Conservation (phyloP, 73 alveolate species). For the Blepharisma japonicum region DNA sequence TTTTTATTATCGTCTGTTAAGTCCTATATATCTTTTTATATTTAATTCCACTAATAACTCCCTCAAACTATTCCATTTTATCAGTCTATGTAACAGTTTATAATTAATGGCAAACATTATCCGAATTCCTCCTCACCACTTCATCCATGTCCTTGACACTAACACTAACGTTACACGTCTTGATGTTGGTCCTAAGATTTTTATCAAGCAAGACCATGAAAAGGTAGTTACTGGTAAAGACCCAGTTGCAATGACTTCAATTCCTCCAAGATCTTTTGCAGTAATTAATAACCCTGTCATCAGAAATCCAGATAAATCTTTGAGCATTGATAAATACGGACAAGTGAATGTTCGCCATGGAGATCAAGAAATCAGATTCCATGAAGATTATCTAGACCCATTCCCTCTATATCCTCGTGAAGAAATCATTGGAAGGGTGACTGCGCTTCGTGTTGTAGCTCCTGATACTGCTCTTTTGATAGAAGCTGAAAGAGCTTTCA, state of each 20-base stretch:
- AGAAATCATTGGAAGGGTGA: slow-evolving; percentile 38
- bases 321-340: slow-evolving; percentile 61
- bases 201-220: slow-evolving; percentile 48
- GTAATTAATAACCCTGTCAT: slow-evolving; percentile 71
- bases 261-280: slow-evolving; percentile 59
- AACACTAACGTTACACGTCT: slow-evolving; percentile 62
- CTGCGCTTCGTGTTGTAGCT: slow-evolving; percentile 55
- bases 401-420: slow-evolving; percentile 85
- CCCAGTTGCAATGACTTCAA: slow-evolving; percentile 56
- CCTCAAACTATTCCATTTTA: too few relatives aligned
- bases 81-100: background rate
- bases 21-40: too few relatives aligned
- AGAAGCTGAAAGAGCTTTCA: slow-evolving; percentile 69
- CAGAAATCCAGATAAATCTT: slow-evolving; percentile 53
- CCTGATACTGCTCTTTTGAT: slow-evolving; percentile 61
- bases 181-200: slow-evolving; percentile 42
- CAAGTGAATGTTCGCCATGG: slow-evolving; percentile 73
- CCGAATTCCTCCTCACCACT: slow-evolving; percentile 68
- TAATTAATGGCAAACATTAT: slow-evolving; percentile 27
- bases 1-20: too few relatives aligned
- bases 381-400: slow-evolving; percentile 65
- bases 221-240: slow-evolving; percentile 58
- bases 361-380: slow-evolving; percentile 72
- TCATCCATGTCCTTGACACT: slow-evolving; percentile 81
- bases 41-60: too few relatives aligned